Base-by-base conservation (phyloP, 768 basidiomycete species). In the Pleurotus eryngii region DNA sequence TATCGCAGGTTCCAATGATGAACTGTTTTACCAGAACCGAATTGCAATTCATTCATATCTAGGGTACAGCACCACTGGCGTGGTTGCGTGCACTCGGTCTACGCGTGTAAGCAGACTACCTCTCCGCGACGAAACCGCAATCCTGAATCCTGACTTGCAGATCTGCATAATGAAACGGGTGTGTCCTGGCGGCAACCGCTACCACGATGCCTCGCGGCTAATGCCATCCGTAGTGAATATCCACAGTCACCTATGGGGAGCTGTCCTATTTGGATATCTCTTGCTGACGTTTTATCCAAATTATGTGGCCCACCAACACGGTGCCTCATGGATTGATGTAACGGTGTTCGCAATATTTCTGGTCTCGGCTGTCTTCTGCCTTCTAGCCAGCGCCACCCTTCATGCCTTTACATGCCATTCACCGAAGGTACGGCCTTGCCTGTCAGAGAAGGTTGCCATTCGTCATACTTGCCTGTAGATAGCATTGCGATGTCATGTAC, bases 131-230 rank as follows among this genome's bases (percentile, higher is more conserved):
- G 43, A 55, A 38, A 53, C 48, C 48, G 60, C 66, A 61, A 58
- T 59, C 58, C 46, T 59, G 43, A 53, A 55, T 57, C 48, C 60
- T 56, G 46, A 45, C 45, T 40, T 46, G 24, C 61, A 90, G 90
- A 89, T 71, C 62, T 89, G 57, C 90, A 92, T 69, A 92, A 91
- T 63, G 89, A 90, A 72, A 89, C 87, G 57, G 78, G 90, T 86
- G 61, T 57, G 70, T 65, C 53, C 22, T 53, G 53, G 26, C 48
- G 55, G 55, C 57, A 24, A 26, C 22, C 9, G 30, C 35, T 17
- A 35, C 48, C 46, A 60, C 54, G 37, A 56, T 61, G 40, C 24
- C 12, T 58, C 20, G 35, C 42, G 51, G 51, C 51, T 54, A 26
- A 54, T 24, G 38, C 15, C 37, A 43, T 20, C 8, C 47, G 15